phyloP scores from a whole-genome alignment of 2,329 filamentous ascomycete genomes.

The Fusarium illudens region DNA sequence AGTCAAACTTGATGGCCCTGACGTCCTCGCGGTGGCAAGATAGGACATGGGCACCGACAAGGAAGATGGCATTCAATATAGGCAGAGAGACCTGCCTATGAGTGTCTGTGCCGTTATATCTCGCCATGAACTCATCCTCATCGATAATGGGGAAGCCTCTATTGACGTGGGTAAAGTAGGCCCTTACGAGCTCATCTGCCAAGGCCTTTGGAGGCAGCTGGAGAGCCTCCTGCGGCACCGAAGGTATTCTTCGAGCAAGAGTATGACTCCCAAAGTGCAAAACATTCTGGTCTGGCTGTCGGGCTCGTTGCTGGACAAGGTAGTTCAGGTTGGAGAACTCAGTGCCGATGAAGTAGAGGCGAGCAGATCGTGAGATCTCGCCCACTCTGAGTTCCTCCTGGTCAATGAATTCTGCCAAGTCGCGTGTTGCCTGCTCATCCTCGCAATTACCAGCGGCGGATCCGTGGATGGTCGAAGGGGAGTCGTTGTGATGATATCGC shows the following conservation, averaged over 20 bases:
- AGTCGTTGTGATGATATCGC: constrained; percentile 10
- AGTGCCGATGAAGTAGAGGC: constrained; percentile 63
- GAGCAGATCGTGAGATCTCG: constrained; percentile 57
- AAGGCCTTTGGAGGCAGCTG: constrained; percentile 57
- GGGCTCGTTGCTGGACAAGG: constrained; percentile 58
- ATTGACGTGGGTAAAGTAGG: constrained; percentile 61
- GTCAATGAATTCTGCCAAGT: constrained; percentile 60
- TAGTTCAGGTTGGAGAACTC: constrained; percentile 66
- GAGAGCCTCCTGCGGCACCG: constrained; percentile 56
- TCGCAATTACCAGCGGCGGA: constrained; percentile 43
- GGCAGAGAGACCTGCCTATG: constrained; percentile 56
- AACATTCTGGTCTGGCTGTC: constrained; percentile 38
- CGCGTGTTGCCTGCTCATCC: constrained; percentile 52
- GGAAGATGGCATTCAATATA: constrained; percentile 59
- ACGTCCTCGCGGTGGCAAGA: constrained; percentile 52
- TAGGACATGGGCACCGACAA: constrained; percentile 61
- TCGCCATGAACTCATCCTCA: constrained; percentile 59
- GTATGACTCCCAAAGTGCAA: constrained; percentile 48
- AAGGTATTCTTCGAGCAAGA: constrained; percentile 49
- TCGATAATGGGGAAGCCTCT: constrained; percentile 62
- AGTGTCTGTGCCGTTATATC: constrained; percentile 57
- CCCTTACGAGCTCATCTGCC: constrained; percentile 58
- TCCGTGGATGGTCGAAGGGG: constrained; percentile 23
- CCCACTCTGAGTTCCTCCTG: constrained; percentile 54
- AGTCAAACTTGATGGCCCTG: constrained; percentile 52